Evolutionary conservation across 2,329 filamentous ascomycete species (phyloP).

Genomic region (Zymoseptoria pseudotritici): DNA sequence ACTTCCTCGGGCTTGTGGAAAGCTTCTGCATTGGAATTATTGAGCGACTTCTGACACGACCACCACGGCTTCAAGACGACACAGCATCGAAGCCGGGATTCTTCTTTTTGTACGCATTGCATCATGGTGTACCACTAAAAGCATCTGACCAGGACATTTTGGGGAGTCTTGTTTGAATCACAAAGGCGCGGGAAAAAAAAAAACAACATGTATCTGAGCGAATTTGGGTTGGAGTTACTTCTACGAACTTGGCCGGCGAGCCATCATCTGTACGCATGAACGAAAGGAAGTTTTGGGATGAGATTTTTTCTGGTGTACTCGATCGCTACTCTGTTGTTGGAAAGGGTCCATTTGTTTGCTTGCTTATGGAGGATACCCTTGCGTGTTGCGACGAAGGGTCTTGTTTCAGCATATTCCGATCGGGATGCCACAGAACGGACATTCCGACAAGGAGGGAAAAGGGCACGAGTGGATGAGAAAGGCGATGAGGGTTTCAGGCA

Average conservation of each 20-base stretch:
- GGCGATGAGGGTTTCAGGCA: not conserved
- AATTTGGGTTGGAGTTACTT: not conserved
- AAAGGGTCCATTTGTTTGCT: conserved; percentile 8
- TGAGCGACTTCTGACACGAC: conserved; percentile 2
- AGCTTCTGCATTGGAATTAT: not conserved
- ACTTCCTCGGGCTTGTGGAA: not conserved
- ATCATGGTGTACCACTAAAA: conserved; percentile 20
- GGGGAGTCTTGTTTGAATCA: not conserved
- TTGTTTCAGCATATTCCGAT: not conserved
- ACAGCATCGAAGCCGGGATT: conserved; percentile 9
- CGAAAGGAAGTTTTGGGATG: conserved; percentile 1
- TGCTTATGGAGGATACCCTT: conserved; percentile 6
- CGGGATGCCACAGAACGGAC: not conserved
- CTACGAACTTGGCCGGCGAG: conserved; percentile 11
- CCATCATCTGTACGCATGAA: conserved; percentile 6
- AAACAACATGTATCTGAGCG: not conserved
- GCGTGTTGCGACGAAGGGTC: not conserved
- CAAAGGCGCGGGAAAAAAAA: not conserved
- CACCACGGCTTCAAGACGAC: conserved; percentile 6
- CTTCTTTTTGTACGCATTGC: not conserved
- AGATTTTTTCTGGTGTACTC: not conserved
- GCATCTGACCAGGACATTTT: conserved; percentile 9
- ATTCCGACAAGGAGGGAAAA: not conserved
- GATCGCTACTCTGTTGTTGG: conserved; percentile 9
- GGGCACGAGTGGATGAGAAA: not conserved